These are phyloP conservation scores for Lizonia empirigonia DNA, from an alignment of 2,329 filamentous ascomycete species.

Conservation along the genomic window DNA sequence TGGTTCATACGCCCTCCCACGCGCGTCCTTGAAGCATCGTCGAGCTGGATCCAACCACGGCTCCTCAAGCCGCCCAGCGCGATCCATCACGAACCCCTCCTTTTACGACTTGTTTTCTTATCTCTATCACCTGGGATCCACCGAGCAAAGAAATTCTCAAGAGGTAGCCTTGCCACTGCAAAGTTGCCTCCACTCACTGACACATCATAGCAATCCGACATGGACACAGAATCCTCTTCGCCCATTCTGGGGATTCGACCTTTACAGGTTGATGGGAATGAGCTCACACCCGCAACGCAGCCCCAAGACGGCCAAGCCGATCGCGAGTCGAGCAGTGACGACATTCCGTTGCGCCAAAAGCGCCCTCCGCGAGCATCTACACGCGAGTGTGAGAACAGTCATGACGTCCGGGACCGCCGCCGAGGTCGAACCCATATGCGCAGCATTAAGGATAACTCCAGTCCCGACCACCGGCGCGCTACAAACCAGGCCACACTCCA, in stretches of 20 bases:
- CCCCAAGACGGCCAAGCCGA: background rate
- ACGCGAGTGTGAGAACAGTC: background rate
- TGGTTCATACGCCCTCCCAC: background rate
- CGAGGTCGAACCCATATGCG: background rate
- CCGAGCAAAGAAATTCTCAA: background rate
- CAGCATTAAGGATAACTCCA: background rate
- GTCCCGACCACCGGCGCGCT: background rate
- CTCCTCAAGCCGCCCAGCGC: background rate
- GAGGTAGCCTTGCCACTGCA: background rate
- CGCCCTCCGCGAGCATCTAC: background rate
- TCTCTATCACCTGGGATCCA: background rate
- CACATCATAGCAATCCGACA: background rate
- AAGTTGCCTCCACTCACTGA: background rate
- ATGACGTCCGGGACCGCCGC: background rate
- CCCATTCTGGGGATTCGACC: background rate
- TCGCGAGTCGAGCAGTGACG: slow-evolving; percentile 17
- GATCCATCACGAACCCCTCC: too few species aligned
- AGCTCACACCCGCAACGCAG: background rate
- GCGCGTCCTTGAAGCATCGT: background rate
- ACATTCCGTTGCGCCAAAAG: slow-evolving; percentile 9
- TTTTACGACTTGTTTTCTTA: background rate
- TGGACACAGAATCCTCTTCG: background rate
- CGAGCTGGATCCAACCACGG: background rate
- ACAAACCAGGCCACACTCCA: slow-evolving; percentile 1
- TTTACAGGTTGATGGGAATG: background rate